Evolutionary conservation across 805 yeast species (phyloP).

Genomic region (Candida ovalis): DNA sequence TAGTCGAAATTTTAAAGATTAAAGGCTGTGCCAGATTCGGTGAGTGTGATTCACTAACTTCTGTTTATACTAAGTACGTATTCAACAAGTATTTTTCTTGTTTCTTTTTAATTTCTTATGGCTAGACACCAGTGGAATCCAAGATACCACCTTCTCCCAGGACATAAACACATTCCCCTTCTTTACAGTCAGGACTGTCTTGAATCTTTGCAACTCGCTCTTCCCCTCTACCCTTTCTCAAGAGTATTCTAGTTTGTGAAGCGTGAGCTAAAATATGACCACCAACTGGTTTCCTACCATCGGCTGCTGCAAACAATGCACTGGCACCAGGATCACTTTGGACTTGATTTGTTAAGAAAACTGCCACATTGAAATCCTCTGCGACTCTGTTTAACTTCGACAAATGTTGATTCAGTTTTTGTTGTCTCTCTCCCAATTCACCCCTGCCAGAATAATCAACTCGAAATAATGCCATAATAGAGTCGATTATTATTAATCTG

Average conservation of each 20-base stretch:
- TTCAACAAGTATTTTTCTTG: neutral
- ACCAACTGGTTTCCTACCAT: slow-evolving; percentile 81
- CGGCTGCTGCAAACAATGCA: slow-evolving; percentile 74
- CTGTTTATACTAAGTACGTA: too few species aligned
- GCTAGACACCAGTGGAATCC: slow-evolving; percentile 7
- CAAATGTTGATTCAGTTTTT: slow-evolving; percentile 57
- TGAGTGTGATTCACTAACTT: too few species aligned
- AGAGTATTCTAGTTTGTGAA: slow-evolving; percentile 69
- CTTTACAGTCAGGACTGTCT: slow-evolving; percentile 82
- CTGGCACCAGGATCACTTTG: slow-evolving; percentile 85
- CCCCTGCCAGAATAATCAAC: slow-evolving; percentile 80
- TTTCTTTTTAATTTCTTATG: neutral
- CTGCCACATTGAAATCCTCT: slow-evolving; percentile 76
- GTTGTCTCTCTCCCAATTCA: slow-evolving; percentile 72
- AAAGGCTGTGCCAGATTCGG: too few species aligned
- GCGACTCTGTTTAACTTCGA: slow-evolving; percentile 55
- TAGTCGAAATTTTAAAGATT: neutral
- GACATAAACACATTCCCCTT: slow-evolving; percentile 70
- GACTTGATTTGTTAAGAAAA: slow-evolving; percentile 72
- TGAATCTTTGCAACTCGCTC: slow-evolving; percentile 77
- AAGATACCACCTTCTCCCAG: slow-evolving; percentile 44
- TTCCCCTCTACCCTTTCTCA: slow-evolving; percentile 74
- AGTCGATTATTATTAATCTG: slow-evolving; percentile 58
- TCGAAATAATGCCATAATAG: slow-evolving; percentile 75
- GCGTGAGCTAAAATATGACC: slow-evolving; percentile 83